phyloP scores from a whole-genome alignment of 164 flowering plant species.

The Kingdonia uniflora region DNA sequence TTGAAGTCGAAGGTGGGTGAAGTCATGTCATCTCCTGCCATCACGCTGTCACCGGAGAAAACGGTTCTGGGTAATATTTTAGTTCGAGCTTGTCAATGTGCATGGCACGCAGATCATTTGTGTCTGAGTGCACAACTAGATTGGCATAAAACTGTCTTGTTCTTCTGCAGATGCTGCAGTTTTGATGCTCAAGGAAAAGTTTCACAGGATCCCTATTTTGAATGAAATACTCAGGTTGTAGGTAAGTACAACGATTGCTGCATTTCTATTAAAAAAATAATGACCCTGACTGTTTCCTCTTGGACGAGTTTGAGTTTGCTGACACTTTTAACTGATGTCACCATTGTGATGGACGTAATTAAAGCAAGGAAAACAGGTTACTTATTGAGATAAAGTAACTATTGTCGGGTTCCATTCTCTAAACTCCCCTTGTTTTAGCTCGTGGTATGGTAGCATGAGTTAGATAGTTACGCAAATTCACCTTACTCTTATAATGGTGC shows the following conservation, averaged over 20 bases:
- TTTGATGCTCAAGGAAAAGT: conserved; percentile 20
- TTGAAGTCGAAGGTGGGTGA: conserved; percentile 21
- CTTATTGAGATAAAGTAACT: background rate
- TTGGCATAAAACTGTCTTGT: background rate
- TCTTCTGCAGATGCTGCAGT: conserved; percentile 24
- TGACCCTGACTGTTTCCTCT: background rate
- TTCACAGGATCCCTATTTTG: conserved; percentile 28
- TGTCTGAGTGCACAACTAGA: no score
- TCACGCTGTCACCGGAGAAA: conserved; percentile 17
- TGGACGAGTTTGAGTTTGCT: background rate
- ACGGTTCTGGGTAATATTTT: conserved; percentile 18
- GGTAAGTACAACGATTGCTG: conserved; percentile 11
- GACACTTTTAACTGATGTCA: no score
- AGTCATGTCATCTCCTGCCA: conserved; percentile 22
- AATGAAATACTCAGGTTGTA: conserved; percentile 21
- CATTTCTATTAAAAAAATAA: background rate
- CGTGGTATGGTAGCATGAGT: background rate
- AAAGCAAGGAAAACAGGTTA: background rate
- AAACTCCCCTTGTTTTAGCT: background rate
- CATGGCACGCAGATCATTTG: no score
- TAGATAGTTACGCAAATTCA: background rate
- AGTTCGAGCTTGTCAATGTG: background rate
- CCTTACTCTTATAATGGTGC: background rate
- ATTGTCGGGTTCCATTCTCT: no score
- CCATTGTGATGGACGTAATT: background rate